Evolutionary conservation across 805 yeast genomes (phyloP).

Genomic region (Zygoascus bituminiphila): DNA sequence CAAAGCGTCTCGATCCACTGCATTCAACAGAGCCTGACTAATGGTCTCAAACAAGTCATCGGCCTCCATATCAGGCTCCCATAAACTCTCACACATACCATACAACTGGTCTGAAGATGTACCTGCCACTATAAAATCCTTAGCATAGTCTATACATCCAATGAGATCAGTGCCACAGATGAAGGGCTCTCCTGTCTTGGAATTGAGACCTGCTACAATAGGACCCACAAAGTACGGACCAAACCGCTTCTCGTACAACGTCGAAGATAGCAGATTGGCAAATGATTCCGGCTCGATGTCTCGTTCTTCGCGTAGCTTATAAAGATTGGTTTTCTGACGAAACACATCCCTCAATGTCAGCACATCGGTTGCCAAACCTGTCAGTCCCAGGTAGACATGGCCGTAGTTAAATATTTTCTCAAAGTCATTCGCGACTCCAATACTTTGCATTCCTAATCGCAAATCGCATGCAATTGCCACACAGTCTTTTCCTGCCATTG

Average conservation of each 20-base stretch:
- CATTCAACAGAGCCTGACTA: slow-evolving; percentile 86
- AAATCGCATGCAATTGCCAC: slow-evolving; percentile 96
- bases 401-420: slow-evolving; percentile 87
- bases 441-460: slow-evolving; percentile 86
- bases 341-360: slow-evolving; percentile 71
- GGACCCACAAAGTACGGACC: slow-evolving; percentile 98
- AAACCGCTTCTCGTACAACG: slow-evolving; percentile 77
- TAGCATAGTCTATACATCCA: slow-evolving; percentile 92
- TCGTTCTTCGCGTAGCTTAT: slow-evolving; percentile 86
- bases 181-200: slow-evolving; percentile 76
- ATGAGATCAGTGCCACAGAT: slow-evolving; percentile 93
- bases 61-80: slow-evolving; percentile 88
- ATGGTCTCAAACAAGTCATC: slow-evolving; percentile 95
- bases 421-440: slow-evolving; percentile 86
- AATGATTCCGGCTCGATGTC: slow-evolving; percentile 87
- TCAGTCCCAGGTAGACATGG: slow-evolving; percentile 71
- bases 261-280: slow-evolving; percentile 84
- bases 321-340: slow-evolving; percentile 77
- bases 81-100: slow-evolving; percentile 97
- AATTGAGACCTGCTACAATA: slow-evolving; percentile 87
- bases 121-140: slow-evolving; percentile 92
- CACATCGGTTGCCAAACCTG: slow-evolving; percentile 94
- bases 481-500: slow-evolving; percentile 98
- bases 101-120: slow-evolving; percentile 94
- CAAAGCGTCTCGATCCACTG: slow-evolving; percentile 94